phyloP scores from a whole-genome alignment of 2,329 filamentous ascomycete genomes.

The Camillea tinctor region DNA sequence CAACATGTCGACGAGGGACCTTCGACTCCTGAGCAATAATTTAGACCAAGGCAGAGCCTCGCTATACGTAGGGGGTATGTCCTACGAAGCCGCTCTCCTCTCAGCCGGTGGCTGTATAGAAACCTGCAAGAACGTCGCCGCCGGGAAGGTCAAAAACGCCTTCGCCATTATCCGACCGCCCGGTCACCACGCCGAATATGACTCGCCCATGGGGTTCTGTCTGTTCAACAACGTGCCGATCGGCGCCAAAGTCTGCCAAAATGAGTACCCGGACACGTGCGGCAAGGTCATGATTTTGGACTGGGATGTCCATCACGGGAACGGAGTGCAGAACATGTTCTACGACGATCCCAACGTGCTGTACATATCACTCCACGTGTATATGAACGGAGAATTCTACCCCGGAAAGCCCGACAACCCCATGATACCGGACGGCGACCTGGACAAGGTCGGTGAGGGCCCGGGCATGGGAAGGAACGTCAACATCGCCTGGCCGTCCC shows the following conservation, averaged over 20 bases:
- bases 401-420: conserved; percentile 63
- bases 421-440: conserved; percentile 58
- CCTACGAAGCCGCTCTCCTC: conserved; percentile 75
- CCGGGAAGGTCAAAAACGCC: conserved; percentile 83
- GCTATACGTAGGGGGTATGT: conserved; percentile 79
- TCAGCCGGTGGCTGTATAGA: conserved; percentile 94
- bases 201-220: conserved; percentile 89
- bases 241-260: conserved; percentile 83
- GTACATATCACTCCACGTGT: conserved; percentile 93
- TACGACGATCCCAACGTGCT: conserved; percentile 93
- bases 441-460: conserved; percentile 58
- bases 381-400: conserved; percentile 81
- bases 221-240: conserved; percentile 98
- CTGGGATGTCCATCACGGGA: conserved; percentile 82
- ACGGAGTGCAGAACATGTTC: conserved; percentile 94
- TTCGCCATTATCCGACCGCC: conserved; percentile 94
- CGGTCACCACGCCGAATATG: conserved; percentile 88
- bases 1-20: conserved; percentile 56
- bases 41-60: conserved; percentile 69
- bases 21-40: conserved; percentile 63
- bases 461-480: conserved; percentile 60
- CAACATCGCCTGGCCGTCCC: conserved; percentile 66
- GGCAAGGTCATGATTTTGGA: conserved; percentile 91
- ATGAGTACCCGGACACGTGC: conserved; percentile 74
- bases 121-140: conserved; percentile 87